These are phyloP conservation scores for Stemphylium vesicarium DNA, from an alignment of 2,329 filamentous ascomycete species.

Conservation along the genomic window DNA sequence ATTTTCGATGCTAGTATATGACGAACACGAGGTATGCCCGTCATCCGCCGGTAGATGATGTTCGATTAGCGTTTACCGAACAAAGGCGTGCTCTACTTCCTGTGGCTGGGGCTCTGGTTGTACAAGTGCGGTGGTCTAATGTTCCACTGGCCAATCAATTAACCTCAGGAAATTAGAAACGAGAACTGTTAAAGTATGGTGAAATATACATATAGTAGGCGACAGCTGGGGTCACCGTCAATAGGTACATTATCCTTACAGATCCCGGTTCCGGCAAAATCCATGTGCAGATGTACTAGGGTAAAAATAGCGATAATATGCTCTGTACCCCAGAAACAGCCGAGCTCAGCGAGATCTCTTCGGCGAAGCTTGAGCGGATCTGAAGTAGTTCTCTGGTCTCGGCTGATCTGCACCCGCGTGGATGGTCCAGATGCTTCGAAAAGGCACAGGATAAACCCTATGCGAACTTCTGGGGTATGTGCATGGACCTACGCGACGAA, in stretches of 20 bases:
- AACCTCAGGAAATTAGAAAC: conserved; percentile 17
- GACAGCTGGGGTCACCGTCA: conserved; percentile 25
- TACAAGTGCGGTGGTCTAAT: conserved; percentile 25
- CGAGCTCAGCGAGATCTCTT: background rate
- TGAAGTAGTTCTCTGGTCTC: background rate
- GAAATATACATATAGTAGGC: conserved; percentile 38
- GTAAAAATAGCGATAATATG: conserved; percentile 32
- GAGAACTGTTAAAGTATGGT: conserved; percentile 28
- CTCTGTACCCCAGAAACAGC: conserved; percentile 18
- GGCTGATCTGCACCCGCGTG: background rate
- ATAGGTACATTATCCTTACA: conserved; percentile 27
- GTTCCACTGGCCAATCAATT: conserved; percentile 25
- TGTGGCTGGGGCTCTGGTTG: conserved; percentile 22
- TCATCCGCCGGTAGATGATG: conserved; percentile 25
- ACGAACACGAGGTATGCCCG: conserved; percentile 26
- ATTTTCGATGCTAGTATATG: conserved; percentile 10
- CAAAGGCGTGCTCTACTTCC: conserved; percentile 10
- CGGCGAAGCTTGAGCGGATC: background rate
- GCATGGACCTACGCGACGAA: background rate
- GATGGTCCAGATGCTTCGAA: conserved; percentile 2
- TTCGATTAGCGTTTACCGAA: conserved; percentile 11
- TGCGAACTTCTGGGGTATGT: background rate
- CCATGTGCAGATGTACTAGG: conserved; percentile 25
- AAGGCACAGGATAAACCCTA: background rate
- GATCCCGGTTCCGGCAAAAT: conserved; percentile 30